A percentile compares a stretch with the other conserved stretches of the same genome.
Evolutionary conservation across 75 land plant genomes (phyloP).

Genomic region (Pseudotsuga menziesii): DNA sequence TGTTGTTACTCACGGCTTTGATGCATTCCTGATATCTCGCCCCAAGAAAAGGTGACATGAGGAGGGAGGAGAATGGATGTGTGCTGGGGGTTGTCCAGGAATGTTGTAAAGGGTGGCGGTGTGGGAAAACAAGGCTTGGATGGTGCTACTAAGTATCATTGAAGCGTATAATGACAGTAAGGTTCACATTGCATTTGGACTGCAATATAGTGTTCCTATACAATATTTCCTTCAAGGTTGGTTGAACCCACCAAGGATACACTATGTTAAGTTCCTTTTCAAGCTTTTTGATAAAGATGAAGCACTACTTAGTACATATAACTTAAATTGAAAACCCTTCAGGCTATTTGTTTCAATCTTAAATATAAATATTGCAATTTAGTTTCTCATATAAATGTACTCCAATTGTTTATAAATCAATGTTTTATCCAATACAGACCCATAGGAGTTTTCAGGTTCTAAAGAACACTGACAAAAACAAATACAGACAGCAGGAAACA

Average conservation of each 20-base stretch:
- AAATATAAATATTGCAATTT: neutral
- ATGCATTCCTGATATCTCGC: too few relatives aligned
- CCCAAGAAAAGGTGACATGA: too few relatives aligned
- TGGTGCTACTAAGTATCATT: too few relatives aligned
- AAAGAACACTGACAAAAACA: neutral
- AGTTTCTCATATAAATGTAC: neutral
- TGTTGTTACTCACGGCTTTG: too few relatives aligned
- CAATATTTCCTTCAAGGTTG: neutral
- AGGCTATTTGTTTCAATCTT: neutral
- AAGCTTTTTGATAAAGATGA: neutral
- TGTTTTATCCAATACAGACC: neutral
- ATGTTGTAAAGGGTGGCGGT: too few relatives aligned
- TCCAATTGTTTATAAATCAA: slow-evolving; percentile 1
- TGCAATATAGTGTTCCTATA: neutral
- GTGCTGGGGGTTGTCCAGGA: too few relatives aligned
- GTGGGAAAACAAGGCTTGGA: too few relatives aligned
- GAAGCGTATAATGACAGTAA: neutral
- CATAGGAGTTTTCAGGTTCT: neutral
- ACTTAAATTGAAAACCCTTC: neutral
- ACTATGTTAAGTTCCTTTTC: neutral
- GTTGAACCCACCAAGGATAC: neutral
- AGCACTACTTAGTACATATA: neutral
- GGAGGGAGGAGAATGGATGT: too few relatives aligned
- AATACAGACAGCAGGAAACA: neutral
- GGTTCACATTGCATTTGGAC: neutral